Evolutionary conservation across 768 basidiomycete genomes (phyloP).

Genomic region (Neoboletus magnificus): DNA sequence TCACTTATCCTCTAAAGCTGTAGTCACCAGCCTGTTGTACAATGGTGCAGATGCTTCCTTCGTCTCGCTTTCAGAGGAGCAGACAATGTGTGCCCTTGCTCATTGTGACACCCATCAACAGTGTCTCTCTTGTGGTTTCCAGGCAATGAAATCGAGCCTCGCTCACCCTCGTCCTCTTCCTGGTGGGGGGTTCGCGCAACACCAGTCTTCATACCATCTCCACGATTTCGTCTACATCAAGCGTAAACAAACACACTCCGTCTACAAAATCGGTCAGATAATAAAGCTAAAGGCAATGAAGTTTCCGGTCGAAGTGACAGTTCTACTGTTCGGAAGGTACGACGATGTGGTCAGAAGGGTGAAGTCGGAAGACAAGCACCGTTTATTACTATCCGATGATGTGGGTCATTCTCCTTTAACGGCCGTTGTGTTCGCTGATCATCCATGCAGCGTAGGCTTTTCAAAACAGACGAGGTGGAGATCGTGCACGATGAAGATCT

Average conservation of each 20-base stretch:
- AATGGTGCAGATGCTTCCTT: conserved; percentile 47
- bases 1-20: background rate
- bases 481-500: conserved; percentile 36
- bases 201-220: conserved; percentile 50
- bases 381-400: conserved; percentile 38
- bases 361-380: conserved; percentile 11
- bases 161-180: conserved; percentile 27
- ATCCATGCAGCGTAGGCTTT: conserved; percentile 37
- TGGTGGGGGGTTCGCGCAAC: conserved; percentile 37
- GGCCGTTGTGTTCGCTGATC: conserved; percentile 7
- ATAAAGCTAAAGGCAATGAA: conserved; percentile 32
- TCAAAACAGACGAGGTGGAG: conserved; percentile 31
- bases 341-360: conserved; percentile 35
- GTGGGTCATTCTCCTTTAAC: conserved; percentile 26
- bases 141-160: conserved; percentile 24
- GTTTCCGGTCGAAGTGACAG: conserved; percentile 28
- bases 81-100: conserved; percentile 28
- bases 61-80: conserved; percentile 39
- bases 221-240: conserved; percentile 62
- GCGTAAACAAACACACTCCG: conserved; percentile 24
- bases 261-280: conserved; percentile 57
- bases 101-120: conserved; percentile 32
- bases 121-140: conserved; percentile 51
- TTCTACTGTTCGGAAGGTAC: conserved; percentile 47
- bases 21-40: conserved; percentile 44